These are phyloP conservation scores for Boletus smithii DNA, from an alignment of 1,284 basidiomycete species.

Conservation along the genomic window DNA sequence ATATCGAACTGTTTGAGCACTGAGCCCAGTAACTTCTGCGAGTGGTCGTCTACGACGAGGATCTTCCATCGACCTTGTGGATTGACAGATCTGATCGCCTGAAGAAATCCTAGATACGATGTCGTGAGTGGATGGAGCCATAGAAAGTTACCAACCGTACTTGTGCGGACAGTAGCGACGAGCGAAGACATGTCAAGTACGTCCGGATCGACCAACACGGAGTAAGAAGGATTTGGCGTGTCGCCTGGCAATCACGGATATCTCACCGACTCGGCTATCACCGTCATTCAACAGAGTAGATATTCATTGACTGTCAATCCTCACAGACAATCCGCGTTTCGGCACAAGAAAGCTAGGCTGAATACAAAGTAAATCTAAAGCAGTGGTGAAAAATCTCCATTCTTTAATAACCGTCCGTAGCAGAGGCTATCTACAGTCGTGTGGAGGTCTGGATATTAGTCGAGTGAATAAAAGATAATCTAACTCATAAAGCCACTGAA, in stretches of 20 bases:
- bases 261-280: conserved; percentile 16
- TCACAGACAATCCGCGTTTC: conserved; percentile 1
- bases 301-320: neutral
- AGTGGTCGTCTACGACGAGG: conserved; percentile 91
- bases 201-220: conserved; percentile 7
- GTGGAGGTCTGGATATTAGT: conserved; percentile 24
- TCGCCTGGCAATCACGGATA: neutral
- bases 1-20: conserved; percentile 94
- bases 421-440: conserved; percentile 24
- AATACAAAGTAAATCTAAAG: conserved; percentile 21
- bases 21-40: conserved; percentile 79
- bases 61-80: conserved; percentile 91
- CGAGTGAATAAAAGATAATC: conserved; percentile 8
- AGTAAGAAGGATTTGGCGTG: neutral
- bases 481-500: neutral
- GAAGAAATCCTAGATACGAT: conserved; percentile 61
- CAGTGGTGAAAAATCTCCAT: conserved; percentile 8
- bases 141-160: conserved; percentile 36
- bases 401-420: conserved; percentile 14
- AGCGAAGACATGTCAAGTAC: conserved; percentile 49
- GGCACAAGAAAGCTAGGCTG: neutral
- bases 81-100: conserved; percentile 77
- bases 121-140: conserved; percentile 5
- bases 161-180: conserved; percentile 49
- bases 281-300: conserved; percentile 2